Evolutionary conservation across 345 rosid genomes (phyloP).

Genomic region (Eucalyptus coolabah): DNA sequence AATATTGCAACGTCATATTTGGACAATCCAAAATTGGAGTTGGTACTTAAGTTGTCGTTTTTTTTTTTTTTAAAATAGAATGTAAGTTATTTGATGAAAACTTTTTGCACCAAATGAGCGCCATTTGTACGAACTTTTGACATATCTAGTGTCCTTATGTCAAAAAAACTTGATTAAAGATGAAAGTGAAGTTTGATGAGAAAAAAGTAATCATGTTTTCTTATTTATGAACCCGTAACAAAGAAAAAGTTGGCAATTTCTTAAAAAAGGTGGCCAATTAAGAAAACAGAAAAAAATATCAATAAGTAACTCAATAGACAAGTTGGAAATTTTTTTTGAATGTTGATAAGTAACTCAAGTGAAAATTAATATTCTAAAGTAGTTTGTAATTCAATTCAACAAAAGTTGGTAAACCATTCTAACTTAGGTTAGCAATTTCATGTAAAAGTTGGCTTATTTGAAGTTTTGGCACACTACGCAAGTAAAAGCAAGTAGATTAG

Average conservation of each 20-base stretch:
- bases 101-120: too few relatives aligned
- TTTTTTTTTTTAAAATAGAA: too few relatives aligned
- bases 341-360: neutral
- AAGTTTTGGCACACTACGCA: neutral
- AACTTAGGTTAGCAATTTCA: neutral
- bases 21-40: too few relatives aligned
- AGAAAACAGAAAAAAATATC: neutral
- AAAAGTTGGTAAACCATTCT: neutral
- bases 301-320: neutral
- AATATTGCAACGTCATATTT: too few relatives aligned
- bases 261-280: neutral
- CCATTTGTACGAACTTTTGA: too few relatives aligned
- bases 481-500: neutral
- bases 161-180: neutral
- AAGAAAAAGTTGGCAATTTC: neutral
- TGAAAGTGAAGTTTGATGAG: neutral
- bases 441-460: neutral
- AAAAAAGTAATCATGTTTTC: neutral
- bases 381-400: neutral
- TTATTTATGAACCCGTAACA: neutral
- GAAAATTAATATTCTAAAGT: neutral
- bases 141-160: too few relatives aligned
- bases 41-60: too few relatives aligned
- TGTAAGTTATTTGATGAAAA: too few relatives aligned
- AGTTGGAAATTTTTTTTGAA: neutral